Conservation (phyloP, 345 rosid genomes). For the Anacardium occidentale region DNA sequence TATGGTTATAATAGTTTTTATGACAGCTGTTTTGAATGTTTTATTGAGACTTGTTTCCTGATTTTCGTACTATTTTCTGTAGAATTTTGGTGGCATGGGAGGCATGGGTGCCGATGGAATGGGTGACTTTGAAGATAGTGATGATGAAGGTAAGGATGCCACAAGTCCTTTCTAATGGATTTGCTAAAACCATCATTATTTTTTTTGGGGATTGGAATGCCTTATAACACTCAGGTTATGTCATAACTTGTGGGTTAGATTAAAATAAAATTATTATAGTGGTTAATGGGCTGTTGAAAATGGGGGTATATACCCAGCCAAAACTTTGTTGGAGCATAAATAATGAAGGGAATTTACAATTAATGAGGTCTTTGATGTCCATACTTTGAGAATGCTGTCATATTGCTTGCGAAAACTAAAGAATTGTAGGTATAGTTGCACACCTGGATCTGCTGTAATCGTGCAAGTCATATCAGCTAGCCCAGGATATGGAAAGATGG, state of each 20-base stretch:
- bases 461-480: too few species aligned
- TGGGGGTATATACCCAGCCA: background rate
- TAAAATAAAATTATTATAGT: background rate
- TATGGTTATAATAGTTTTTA: conserved; percentile 26
- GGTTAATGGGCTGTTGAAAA: background rate
- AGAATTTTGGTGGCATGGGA: conserved; percentile 46
- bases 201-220: background rate
- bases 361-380: too few species aligned
- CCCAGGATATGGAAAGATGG: background rate
- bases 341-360: too few species aligned
- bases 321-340: background rate
- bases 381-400: background rate
- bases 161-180: background rate
- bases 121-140: conserved; percentile 82
- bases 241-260: background rate
- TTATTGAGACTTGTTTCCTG: background rate
- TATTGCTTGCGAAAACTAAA: too few species aligned
- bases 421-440: too few species aligned
- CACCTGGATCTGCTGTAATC: background rate
- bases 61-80: conserved; percentile 11
- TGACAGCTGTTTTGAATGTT: background rate
- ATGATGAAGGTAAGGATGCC: conserved; percentile 71
- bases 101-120: conserved; percentile 44
- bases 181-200: background rate
- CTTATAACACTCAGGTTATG: background rate